phyloP scores from a whole-genome alignment of 169 alveolate species.

The Cryptosporidium sp. region DNA sequence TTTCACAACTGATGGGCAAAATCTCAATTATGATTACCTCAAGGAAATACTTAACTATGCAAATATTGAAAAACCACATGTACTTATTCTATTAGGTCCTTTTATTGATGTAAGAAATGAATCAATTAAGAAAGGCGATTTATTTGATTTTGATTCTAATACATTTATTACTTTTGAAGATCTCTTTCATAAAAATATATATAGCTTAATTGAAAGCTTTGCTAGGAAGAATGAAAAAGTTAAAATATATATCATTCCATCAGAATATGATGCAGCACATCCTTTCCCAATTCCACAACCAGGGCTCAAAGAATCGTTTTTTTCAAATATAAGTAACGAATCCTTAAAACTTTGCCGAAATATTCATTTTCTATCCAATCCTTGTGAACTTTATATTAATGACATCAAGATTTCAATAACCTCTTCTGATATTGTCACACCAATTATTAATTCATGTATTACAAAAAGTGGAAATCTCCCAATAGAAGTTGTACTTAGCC shows the following conservation, averaged over 20 bases:
- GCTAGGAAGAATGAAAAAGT: slow-evolving; percentile 61
- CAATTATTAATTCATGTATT: slow-evolving; percentile 44
- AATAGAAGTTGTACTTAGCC: slow-evolving; percentile 56
- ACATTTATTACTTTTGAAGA: slow-evolving; percentile 52
- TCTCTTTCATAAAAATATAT: neutral
- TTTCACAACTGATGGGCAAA: slow-evolving; percentile 1
- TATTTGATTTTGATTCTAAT: slow-evolving; percentile 39
- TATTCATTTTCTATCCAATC: slow-evolving; percentile 44
- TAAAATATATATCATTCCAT: slow-evolving; percentile 42
- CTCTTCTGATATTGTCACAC: slow-evolving; percentile 62
- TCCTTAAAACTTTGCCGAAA: neutral
- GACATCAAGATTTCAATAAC: slow-evolving; percentile 45
- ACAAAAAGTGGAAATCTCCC: slow-evolving; percentile 21
- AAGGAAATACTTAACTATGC: slow-evolving; percentile 23
- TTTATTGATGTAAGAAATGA: slow-evolving; percentile 64
- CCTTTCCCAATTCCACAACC: slow-evolving; percentile 72
- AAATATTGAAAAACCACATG: slow-evolving; percentile 52
- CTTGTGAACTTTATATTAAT: slow-evolving; percentile 63
- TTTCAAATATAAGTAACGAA: neutral
- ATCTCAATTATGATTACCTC: slow-evolving; percentile 31
- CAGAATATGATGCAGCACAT: slow-evolving; percentile 62
- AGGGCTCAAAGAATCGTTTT: slow-evolving; percentile 29
- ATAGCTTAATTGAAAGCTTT: slow-evolving; percentile 8
- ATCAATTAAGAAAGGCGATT: slow-evolving; percentile 43
- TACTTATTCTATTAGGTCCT: slow-evolving; percentile 50